Conservation (phyloP, 2,329 filamentous ascomycete genomes). For the Botrytis medusae region DNA sequence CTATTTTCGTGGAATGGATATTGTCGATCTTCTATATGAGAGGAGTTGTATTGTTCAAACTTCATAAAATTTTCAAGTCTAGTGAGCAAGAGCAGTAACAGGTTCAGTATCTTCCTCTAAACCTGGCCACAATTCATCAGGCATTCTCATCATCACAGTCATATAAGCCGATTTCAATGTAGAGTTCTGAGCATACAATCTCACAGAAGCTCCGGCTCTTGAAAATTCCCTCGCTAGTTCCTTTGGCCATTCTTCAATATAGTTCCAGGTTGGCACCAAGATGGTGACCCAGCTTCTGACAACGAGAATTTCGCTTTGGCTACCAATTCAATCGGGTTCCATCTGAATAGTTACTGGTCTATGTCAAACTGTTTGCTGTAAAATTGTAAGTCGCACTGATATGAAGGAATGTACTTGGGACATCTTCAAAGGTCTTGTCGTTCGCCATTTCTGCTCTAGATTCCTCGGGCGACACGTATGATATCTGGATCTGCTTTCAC, state of each 20-base stretch:
- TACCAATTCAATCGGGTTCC: neutral
- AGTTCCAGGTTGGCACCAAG: neutral
- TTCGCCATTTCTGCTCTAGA: neutral
- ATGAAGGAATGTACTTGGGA: neutral
- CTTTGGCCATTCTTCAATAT: neutral
- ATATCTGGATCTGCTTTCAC: neutral
- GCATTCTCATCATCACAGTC: neutral
- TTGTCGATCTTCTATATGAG: neutral
- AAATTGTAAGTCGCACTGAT: neutral
- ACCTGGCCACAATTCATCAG: neutral
- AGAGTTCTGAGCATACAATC: neutral
- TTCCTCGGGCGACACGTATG: neutral
- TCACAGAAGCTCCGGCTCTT: neutral
- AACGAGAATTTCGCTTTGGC: neutral
- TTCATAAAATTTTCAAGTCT: neutral
- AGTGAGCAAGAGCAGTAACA: neutral
- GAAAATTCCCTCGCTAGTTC: neutral
- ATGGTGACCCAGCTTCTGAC: neutral
- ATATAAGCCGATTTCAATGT: neutral
- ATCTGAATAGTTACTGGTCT: neutral
- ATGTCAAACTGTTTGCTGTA: neutral
- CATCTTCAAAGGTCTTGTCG: neutral
- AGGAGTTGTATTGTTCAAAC: neutral
- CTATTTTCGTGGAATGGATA: neutral
- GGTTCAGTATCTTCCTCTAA: neutral